Evolutionary conservation across 176 grass and related monocot genomes (phyloP).

Genomic region (Musa itinerans): DNA sequence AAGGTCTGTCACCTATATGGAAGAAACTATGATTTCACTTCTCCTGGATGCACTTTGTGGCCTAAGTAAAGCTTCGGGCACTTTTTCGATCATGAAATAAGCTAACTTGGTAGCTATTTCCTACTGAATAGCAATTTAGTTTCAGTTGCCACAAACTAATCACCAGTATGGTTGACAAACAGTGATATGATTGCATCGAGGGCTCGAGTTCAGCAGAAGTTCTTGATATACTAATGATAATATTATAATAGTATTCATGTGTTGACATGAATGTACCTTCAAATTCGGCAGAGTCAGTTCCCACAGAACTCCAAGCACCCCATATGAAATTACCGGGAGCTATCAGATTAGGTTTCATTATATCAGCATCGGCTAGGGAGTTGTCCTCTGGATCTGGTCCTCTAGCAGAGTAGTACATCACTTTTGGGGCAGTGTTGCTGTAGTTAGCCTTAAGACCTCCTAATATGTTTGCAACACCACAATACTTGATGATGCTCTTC

Average conservation of each 20-base stretch:
- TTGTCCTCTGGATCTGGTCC: conserved; percentile 62
- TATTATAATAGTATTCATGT: not conserved
- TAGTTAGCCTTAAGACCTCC: conserved; percentile 68
- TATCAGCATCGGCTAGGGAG: conserved; percentile 43
- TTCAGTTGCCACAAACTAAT: too few species aligned
- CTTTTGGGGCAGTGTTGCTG: conserved; percentile 33
- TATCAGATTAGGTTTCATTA: conserved; percentile 83
- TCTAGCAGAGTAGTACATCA: conserved; percentile 67
- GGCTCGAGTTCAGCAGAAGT: too few species aligned
- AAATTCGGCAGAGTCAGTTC: conserved; percentile 87
- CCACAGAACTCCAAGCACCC: conserved; percentile 88
- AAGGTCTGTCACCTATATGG: too few species aligned
- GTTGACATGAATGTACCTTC: conserved; percentile 3
- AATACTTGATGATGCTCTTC: conserved; percentile 31
- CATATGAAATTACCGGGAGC: conserved; percentile 75
- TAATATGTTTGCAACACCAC: conserved; percentile 41
- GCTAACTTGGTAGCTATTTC: too few species aligned
- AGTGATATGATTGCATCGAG: too few species aligned
- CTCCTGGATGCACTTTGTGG: too few species aligned
- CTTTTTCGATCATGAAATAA: too few species aligned
- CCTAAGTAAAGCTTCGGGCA: too few species aligned
- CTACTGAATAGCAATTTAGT: too few species aligned
- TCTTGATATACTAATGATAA: too few species aligned
- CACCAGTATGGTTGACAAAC: too few species aligned
- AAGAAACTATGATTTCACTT: too few species aligned